A percentile compares a stretch with the other conserved stretches of the same genome.
Conservation (phyloP, 2,329 filamentous ascomycete genomes). For the Lecanicillium sp. region DNA sequence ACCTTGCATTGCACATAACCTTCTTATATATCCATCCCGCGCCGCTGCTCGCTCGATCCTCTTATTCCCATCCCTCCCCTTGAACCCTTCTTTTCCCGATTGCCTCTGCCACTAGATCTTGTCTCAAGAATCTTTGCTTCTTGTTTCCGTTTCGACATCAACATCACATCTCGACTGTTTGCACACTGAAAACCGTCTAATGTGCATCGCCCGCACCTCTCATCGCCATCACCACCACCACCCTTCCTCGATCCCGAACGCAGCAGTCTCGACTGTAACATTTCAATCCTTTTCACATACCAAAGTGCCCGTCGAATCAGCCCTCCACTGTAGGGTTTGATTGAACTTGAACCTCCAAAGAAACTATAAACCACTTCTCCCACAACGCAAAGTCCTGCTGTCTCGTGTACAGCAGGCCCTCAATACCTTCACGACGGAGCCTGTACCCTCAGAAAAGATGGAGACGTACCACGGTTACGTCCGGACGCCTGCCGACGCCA, state of each 20-base stretch:
- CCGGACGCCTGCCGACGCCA: conserved; percentile 90
- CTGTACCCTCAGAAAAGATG: conserved; percentile 46
- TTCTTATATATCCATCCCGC: conserved; percentile 9
- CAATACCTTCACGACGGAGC: conserved; percentile 12
- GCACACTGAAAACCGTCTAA: not conserved
- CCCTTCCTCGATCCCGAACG: not conserved
- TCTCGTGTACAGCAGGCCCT: conserved; percentile 1
- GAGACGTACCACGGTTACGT: conserved; percentile 96
- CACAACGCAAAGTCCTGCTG: not conserved
- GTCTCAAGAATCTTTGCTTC: too few relatives aligned
- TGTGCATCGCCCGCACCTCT: not conserved
- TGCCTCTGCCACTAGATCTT: not conserved
- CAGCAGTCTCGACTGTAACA: conserved; percentile 4
- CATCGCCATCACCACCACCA: not conserved
- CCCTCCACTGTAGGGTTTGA: not conserved
- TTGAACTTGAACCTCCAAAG: not conserved
- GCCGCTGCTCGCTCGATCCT: conserved; percentile 4
- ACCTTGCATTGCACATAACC: conserved; percentile 4
- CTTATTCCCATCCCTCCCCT: not conserved
- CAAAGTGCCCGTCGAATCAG: not conserved
- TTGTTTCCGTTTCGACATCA: too few relatives aligned
- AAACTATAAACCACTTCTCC: not conserved
- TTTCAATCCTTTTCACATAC: not conserved
- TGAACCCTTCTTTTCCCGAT: not conserved
- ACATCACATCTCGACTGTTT: too few relatives aligned